These are phyloP conservation scores for Boletus bicolor DNA, from an alignment of 768 basidiomycete genomes.

Conservation along the genomic window DNA sequence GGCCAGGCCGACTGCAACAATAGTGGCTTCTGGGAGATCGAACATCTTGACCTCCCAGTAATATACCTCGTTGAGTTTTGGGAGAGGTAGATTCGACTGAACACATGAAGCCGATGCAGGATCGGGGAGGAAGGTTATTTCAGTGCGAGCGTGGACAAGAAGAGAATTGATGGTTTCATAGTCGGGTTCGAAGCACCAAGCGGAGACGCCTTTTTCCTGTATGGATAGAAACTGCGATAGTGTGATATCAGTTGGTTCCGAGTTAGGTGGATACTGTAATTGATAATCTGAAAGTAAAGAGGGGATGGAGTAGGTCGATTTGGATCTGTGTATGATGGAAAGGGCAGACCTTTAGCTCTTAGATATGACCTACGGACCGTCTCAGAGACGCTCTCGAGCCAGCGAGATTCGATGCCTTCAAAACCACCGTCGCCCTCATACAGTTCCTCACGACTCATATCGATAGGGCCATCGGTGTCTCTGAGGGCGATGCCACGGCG, in stretches of 20 bases:
- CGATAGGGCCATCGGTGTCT: slow-evolving; percentile 89
- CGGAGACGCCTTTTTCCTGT: slow-evolving; percentile 98
- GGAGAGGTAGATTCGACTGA: slow-evolving; percentile 93
- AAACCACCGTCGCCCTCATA: slow-evolving; percentile 91
- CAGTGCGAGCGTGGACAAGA: slow-evolving; percentile 92
- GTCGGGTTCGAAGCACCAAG: slow-evolving; percentile 99
- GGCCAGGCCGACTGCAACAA: slow-evolving; percentile 88
- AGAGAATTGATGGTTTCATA: slow-evolving; percentile 92
- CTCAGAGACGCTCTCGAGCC: slow-evolving; percentile 84
- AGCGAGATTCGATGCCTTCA: slow-evolving; percentile 86
- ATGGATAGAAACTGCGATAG: slow-evolving; percentile 98
- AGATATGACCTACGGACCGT: slow-evolving; percentile 64
- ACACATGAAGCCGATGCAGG: slow-evolving; percentile 93
- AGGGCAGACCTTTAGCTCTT: slow-evolving; percentile 73
- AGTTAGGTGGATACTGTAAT: slow-evolving; percentile 88
- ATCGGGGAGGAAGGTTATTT: slow-evolving; percentile 97
- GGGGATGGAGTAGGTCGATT: slow-evolving; percentile 1
- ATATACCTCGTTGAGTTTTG: slow-evolving; percentile 98
- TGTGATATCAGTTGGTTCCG: slow-evolving; percentile 96
- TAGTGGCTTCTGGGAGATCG: slow-evolving; percentile 85
- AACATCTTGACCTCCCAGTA: slow-evolving; percentile 99
- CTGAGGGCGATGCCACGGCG: slow-evolving; percentile 74
- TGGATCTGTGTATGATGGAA: neutral
- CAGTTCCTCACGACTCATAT: slow-evolving; percentile 89
- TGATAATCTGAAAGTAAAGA: slow-evolving; percentile 61